Evolutionary conservation across 2,329 filamentous ascomycete species (phyloP).

Genomic region (Knufia fluminis): DNA sequence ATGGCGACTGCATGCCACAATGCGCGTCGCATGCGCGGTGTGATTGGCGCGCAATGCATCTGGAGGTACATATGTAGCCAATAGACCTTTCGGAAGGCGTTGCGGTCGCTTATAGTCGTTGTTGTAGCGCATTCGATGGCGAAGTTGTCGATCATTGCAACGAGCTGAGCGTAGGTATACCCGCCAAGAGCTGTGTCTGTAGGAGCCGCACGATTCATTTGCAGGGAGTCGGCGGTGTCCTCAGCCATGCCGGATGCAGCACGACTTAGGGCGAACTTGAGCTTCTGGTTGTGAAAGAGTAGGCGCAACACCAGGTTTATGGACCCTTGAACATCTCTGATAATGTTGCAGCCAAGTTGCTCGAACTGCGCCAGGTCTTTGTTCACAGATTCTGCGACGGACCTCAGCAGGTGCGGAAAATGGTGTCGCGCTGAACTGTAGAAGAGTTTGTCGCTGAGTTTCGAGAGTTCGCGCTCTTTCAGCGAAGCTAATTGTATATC

Average conservation of each 20-base stretch:
- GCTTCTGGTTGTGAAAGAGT: constrained; percentile 3
- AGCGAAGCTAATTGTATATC: background rate
- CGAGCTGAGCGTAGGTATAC: constrained; percentile 32
- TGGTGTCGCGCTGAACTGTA: background rate
- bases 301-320: background rate
- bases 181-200: background rate
- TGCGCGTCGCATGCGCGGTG: constrained; percentile 37
- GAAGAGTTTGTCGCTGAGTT: background rate
- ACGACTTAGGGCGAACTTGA: constrained; percentile 2
- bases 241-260: background rate
- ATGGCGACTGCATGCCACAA: constrained; percentile 43
- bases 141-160: constrained; percentile 32
- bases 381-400: constrained; percentile 2
- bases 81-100: constrained; percentile 38
- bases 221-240: background rate
- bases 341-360: background rate
- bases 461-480: background rate
- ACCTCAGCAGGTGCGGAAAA: background rate
- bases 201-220: background rate
- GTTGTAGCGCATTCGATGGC: constrained; percentile 9
- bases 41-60: constrained; percentile 34
- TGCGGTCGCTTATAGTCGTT: constrained; percentile 24
- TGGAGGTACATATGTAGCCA: constrained; percentile 40
- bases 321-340: background rate
- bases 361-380: constrained; percentile 2